phyloP scores from a whole-genome alignment of 441 rosid species.

The Gossypium davidsonii region DNA sequence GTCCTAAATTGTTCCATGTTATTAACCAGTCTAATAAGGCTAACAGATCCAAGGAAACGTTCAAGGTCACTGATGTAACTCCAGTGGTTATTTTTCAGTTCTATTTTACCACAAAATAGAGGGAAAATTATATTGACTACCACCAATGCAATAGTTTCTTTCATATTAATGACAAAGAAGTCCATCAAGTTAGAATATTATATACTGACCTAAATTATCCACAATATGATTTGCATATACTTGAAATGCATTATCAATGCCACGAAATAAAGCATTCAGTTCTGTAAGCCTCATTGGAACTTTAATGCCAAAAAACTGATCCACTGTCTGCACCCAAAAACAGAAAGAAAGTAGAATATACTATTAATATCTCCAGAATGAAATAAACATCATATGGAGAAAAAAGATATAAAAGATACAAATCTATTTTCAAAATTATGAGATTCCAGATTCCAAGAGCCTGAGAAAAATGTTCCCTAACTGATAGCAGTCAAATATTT shows the following conservation, averaged over 20 bases:
- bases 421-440: not conserved
- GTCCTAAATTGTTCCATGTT: not conserved
- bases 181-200: conserved; percentile 12
- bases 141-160: not conserved
- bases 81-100: not conserved
- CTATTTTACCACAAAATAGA: not conserved
- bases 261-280: conserved; percentile 68
- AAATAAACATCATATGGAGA: not conserved
- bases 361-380: not conserved
- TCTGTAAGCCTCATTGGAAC: conserved; percentile 89
- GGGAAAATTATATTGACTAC: not conserved
- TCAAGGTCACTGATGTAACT: not conserved
- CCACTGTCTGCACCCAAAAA: conserved; percentile 78
- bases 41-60: not conserved
- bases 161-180: not conserved
- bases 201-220: conserved; percentile 72
- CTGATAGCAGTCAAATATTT: conserved; percentile 5
- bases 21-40: not conserved
- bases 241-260: conserved; percentile 93
- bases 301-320: conserved; percentile 80
- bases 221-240: conserved; percentile 70
- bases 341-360: not conserved
- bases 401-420: not conserved
- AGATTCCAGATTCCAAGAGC: not conserved
- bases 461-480: not conserved